Percentiles rank a stretch among this genome's conserved stretches.
Evolutionary conservation across 2,329 filamentous ascomycete genomes (phyloP).

Genomic region (Macrophomina phaseolina): DNA sequence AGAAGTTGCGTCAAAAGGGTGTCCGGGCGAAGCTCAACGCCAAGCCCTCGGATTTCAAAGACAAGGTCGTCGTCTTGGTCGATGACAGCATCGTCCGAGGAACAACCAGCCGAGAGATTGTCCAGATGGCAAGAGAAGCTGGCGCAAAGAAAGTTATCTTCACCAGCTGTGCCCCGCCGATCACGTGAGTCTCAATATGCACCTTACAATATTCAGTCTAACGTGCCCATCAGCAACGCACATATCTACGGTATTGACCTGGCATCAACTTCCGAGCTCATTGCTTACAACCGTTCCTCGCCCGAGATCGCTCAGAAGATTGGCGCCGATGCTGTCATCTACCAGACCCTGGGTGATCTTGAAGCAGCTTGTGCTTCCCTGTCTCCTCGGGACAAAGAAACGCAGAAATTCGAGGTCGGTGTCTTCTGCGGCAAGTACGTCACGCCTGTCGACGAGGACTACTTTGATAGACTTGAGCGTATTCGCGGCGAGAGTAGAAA

Average conservation of each 20-base stretch:
- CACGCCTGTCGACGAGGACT: constrained; percentile 77
- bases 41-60: constrained; percentile 83
- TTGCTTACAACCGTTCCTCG: constrained; percentile 70
- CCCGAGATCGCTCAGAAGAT: constrained; percentile 69
- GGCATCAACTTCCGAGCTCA: constrained; percentile 72
- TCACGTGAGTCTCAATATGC: constrained; percentile 57
- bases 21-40: constrained; percentile 89
- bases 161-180: constrained; percentile 79
- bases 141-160: constrained; percentile 84
- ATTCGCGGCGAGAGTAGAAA: constrained; percentile 74
- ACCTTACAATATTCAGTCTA: not conserved
- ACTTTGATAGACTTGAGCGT: constrained; percentile 80
- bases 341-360: constrained; percentile 79
- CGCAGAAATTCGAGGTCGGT: constrained; percentile 80
- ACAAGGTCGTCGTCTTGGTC: constrained; percentile 79
- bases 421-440: constrained; percentile 90
- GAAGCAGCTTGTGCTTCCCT: constrained; percentile 77
- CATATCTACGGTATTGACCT: constrained; percentile 87
- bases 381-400: constrained; percentile 62
- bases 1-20: constrained; percentile 79
- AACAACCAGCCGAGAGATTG: constrained; percentile 79
- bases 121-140: constrained; percentile 82
- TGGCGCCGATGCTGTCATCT: constrained; percentile 77
- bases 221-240: constrained; percentile 59
- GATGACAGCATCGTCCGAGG: constrained; percentile 91